Evolutionary conservation across 805 yeast genomes (phyloP).

Genomic region (Myxozyma sirexii): DNA sequence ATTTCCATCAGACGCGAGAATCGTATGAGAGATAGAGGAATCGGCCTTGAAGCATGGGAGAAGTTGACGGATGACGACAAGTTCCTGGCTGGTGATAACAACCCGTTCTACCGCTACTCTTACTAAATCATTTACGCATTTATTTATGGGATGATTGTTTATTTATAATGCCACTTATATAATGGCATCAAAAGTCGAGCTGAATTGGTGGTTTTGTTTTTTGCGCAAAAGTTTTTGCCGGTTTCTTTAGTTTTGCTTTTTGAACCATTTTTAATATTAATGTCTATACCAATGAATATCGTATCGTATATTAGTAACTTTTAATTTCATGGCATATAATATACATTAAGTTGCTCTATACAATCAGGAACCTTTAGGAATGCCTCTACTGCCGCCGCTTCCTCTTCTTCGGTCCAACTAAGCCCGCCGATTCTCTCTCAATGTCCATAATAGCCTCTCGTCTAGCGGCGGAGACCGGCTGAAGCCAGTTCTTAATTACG

Average conservation of each 20-base stretch:
- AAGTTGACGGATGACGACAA: conserved; percentile 22
- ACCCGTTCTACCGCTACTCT: conserved; percentile 18
- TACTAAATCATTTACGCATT: conserved; percentile 4
- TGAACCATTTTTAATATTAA: neutral
- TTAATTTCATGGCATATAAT: too few species aligned
- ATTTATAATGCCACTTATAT: neutral
- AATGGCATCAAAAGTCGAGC: neutral
- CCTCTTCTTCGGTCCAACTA: conserved; percentile 9
- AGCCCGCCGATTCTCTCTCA: conserved; percentile 67
- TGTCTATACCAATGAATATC: too few species aligned
- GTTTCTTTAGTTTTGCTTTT: neutral
- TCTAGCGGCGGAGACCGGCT: conserved; percentile 75
- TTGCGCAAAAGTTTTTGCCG: neutral
- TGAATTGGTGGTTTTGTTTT: too few species aligned
- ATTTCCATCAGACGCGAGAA: conserved; percentile 41
- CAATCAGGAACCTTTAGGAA: neutral
- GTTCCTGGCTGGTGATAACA: conserved; percentile 21
- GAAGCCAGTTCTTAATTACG: conserved; percentile 72
- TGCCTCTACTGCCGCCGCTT: conserved; percentile 9
- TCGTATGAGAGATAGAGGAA: conserved; percentile 30
- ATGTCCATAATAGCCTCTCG: conserved; percentile 90
- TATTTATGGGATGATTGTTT: neutral
- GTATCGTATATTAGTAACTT: too few species aligned
- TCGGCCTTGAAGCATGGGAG: conserved; percentile 35
- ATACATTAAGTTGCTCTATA: neutral